These are phyloP conservation scores for Verticillium nubilum DNA, from an alignment of 2,329 filamentous ascomycete genomes.

Conservation along the genomic window DNA sequence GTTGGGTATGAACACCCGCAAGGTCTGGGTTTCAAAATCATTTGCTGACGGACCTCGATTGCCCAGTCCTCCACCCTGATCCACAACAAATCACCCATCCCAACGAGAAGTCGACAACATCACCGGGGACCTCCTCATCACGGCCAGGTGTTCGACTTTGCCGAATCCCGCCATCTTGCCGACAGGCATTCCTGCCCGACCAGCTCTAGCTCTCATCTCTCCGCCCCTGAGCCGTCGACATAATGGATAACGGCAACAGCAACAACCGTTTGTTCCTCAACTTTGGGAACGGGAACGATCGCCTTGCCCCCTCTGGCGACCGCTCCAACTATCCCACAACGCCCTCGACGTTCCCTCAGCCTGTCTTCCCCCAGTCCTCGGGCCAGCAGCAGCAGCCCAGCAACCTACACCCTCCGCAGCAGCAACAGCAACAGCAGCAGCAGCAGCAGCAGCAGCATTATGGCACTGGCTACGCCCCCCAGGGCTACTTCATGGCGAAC, in stretches of 20 bases:
- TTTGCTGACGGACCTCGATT: not conserved
- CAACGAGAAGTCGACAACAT: not conserved
- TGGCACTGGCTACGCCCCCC: constrained; percentile 35
- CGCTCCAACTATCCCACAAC: constrained; percentile 72
- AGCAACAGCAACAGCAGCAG: constrained; percentile 24
- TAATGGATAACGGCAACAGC: constrained; percentile 40
- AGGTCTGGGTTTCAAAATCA: not conserved
- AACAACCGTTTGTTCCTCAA: constrained; percentile 63
- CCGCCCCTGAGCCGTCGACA: constrained; percentile 15
- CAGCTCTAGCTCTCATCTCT: not conserved
- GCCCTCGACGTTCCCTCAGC: constrained; percentile 93
- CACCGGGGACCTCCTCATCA: not conserved
- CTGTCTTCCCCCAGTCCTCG: constrained; percentile 52
- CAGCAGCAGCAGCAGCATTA: constrained; percentile 41
- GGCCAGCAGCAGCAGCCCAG: constrained; percentile 38
- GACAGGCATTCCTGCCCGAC: not conserved
- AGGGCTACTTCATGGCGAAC: constrained; percentile 58
- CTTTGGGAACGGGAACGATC: constrained; percentile 61
- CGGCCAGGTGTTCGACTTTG: not conserved
- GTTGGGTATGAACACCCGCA: not conserved
- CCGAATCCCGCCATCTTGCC: not conserved
- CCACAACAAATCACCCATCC: not conserved
- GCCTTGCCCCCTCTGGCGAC: constrained; percentile 54
- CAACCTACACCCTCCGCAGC: constrained; percentile 33
- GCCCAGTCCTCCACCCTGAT: not conserved